These are phyloP conservation scores for Isoetes taiwanensis DNA, from an alignment of 75 land plant genomes.

Conservation along the genomic window DNA sequence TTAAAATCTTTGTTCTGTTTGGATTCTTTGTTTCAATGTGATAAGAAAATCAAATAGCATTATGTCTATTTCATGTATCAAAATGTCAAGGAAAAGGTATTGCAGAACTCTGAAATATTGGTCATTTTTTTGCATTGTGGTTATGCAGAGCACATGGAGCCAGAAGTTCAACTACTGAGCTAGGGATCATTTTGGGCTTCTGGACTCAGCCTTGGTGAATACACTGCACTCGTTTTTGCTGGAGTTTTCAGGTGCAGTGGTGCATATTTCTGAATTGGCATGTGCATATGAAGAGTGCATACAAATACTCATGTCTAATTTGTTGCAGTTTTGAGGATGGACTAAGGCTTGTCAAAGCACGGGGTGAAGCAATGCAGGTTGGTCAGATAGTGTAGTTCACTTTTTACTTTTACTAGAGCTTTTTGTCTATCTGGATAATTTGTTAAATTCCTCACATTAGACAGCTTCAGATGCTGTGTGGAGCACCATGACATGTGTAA, in stretches of 20 bases:
- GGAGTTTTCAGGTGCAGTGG: conserved; percentile 77
- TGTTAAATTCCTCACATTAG: conserved; percentile 17
- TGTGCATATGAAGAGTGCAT: too few species aligned
- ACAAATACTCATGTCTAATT: too few species aligned
- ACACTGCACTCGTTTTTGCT: conserved; percentile 97
- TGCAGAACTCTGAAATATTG: too few species aligned
- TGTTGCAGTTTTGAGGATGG: conserved; percentile 88
- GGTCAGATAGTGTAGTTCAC: neutral
- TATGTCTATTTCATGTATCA: too few species aligned
- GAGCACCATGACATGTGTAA: conserved; percentile 90
- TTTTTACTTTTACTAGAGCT: neutral
- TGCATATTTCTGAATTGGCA: neutral
- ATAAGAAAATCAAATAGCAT: too few species aligned
- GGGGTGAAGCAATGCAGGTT: conserved; percentile 99
- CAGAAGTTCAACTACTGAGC: too few species aligned
- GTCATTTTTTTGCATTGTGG: too few species aligned
- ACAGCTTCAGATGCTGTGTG: conserved; percentile 90
- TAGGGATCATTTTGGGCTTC: too few species aligned
- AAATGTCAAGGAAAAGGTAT: too few species aligned
- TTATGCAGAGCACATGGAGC: too few species aligned
- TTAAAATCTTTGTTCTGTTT: too few species aligned
- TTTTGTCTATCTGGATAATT: neutral
- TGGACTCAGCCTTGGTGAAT: conserved; percentile 95
- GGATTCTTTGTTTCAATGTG: too few species aligned
- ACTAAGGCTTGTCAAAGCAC: conserved; percentile 83